A percentile compares a stretch with the other conserved stretches of the same genome.
Evolutionary conservation across 441 rosid genomes (phyloP).

Genomic region (Cnidoscolus chayamansa): DNA sequence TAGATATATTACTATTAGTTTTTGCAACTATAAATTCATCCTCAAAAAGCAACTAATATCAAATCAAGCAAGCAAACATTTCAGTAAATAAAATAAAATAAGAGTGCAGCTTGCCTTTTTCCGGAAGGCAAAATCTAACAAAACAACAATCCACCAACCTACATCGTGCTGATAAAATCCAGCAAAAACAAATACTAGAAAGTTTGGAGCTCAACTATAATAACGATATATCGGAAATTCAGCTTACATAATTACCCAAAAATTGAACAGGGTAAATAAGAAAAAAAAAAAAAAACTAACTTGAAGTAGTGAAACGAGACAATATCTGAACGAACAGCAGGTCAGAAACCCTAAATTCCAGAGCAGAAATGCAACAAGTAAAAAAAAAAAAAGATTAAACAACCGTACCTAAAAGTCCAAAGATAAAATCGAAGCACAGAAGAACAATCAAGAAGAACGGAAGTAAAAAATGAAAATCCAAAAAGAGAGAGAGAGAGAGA

Average conservation of each 20-base stretch:
- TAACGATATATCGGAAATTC: background rate
- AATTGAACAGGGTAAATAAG: no score
- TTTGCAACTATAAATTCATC: background rate
- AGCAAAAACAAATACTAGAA: background rate
- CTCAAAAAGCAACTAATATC: background rate
- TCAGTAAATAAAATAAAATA: background rate
- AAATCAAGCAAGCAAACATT: background rate
- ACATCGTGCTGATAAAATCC: background rate
- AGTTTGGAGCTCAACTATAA: background rate
- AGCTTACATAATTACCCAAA: background rate
- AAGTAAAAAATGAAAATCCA: background rate
- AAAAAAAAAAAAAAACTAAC: constrained; percentile 9
- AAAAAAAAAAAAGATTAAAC: background rate
- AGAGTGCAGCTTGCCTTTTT: no score
- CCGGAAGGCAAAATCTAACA: background rate
- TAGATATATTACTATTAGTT: no score
- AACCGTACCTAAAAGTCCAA: constrained; percentile 6
- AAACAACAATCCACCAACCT: no score
- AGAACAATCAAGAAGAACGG: background rate
- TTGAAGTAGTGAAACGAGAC: background rate
- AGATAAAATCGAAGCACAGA: background rate
- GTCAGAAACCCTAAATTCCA: constrained; percentile 22
- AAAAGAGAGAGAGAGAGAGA: background rate
- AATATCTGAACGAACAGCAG: background rate
- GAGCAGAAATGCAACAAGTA: constrained; percentile 1